Evolutionary conservation across 1,139 yeast genomes (phyloP).

Genomic region (Debaryomyces udenii): DNA sequence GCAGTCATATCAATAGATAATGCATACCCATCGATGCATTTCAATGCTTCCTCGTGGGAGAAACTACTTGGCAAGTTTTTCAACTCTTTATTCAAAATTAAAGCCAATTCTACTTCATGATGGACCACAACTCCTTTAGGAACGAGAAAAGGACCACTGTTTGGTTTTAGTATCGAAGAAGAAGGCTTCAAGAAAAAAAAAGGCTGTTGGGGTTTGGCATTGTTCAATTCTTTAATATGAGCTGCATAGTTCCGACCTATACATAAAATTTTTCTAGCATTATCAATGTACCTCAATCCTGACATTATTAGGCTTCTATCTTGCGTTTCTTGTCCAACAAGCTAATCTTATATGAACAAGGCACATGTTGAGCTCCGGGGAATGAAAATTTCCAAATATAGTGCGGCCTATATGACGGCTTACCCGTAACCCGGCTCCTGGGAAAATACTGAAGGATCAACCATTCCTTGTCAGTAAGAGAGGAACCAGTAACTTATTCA

Average conservation of each 20-base stretch:
- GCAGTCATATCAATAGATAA: slow-evolving; percentile 94
- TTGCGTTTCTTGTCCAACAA: no score
- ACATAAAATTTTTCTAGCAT: slow-evolving; percentile 83
- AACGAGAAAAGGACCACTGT: slow-evolving; percentile 73
- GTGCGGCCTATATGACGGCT: no score
- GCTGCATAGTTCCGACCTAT: slow-evolving; percentile 97
- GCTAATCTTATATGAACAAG: no score
- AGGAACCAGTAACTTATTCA: no score
- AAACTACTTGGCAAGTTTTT: slow-evolving; percentile 64
- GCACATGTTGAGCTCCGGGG: no score
- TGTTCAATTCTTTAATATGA: slow-evolving; percentile 87
- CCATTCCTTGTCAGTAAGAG: no score
- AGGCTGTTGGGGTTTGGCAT: slow-evolving; percentile 77
- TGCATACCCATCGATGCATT: slow-evolving; percentile 81
- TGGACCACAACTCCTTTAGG: slow-evolving; percentile 85
- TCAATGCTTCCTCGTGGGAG: slow-evolving; percentile 68
- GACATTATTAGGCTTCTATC: no score
- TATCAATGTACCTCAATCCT: slow-evolving; percentile 54
- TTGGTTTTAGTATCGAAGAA: slow-evolving; percentile 63
- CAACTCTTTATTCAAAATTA: slow-evolving; percentile 66
- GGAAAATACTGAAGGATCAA: no score
- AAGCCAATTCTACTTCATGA: slow-evolving; percentile 91
- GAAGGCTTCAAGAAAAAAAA: slow-evolving; percentile 90
- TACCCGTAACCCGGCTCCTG: no score
- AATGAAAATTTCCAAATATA: no score